These are phyloP conservation scores for Hemerocallis citrina DNA, from an alignment of 106 monocot genomes.

Conservation along the genomic window DNA sequence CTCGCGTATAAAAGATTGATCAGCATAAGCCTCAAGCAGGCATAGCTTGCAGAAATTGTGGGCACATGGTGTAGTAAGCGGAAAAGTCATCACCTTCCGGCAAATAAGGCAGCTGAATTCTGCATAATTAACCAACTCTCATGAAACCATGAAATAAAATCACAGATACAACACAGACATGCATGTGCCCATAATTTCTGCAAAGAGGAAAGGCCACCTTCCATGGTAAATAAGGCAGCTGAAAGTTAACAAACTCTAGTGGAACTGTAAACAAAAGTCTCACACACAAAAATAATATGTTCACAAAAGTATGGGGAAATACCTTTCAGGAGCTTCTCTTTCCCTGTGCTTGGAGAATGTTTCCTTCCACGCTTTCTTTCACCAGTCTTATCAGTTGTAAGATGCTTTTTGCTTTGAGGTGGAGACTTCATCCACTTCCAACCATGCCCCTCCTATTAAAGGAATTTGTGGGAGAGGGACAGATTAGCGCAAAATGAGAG, in stretches of 20 bases:
- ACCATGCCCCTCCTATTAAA: conserved; percentile 45
- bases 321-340: conserved; percentile 71
- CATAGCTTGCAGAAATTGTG: conserved; percentile 75
- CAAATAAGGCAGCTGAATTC: conserved; percentile 64
- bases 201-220: no score
- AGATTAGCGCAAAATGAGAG: no score
- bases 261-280: no score
- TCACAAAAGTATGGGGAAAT: no score
- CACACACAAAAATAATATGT: no score
- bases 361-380: conserved; percentile 30
- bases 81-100: conserved; percentile 46
- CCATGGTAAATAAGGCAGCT: no score
- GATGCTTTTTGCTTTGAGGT: conserved; percentile 60
- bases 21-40: conserved; percentile 37
- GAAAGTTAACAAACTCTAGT: no score
- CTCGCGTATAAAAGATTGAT: conserved; percentile 42
- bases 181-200: no score
- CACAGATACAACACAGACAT: no score
- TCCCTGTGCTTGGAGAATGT: conserved; percentile 22
- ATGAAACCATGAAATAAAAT: no score
- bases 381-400: conserved; percentile 28
- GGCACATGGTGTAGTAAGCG: conserved; percentile 63
- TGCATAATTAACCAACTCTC: conserved; percentile 15
- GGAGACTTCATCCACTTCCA: conserved; percentile 88
- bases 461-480: no score